Evolutionary conservation across 2,329 filamentous ascomycete species (phyloP), one percentile per base, ranked within the genome.

Genomic region (Elsinoe ampelina): DNA sequence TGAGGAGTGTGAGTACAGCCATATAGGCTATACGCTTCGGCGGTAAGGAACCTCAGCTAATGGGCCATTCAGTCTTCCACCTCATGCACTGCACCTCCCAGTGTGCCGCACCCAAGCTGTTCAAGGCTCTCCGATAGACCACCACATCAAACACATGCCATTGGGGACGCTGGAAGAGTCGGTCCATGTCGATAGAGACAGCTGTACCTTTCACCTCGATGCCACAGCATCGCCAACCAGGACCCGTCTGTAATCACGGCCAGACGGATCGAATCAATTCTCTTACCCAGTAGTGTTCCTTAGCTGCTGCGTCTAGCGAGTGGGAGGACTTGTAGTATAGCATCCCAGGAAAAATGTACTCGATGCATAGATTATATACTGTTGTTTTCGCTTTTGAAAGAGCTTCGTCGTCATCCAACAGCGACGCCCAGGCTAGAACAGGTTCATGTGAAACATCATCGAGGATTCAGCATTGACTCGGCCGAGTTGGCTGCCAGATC

Each of bases 61-160:
- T 12, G 13, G 17, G 8, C 6, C 12, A n/a, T 32, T 6, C 66
- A 96, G 92, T 96, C 81, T 98, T 98, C 87, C 92, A 98, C 77
- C 88, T 98, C 67, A 85, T 88, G 67, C 93, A 97, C 81, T 98
- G 93, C 79, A 89, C 92, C 62, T 88, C 83, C 68, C 79, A 86
- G 72, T 98, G 93, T 73, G 92, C 93, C 62, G 93, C 93, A 57
- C 91, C 92, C 69, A 96, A 95, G 85, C 86, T 98, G 68, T 98
- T 89, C 83, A 82, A 85, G 63, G 78, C 84, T 75, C 87, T 97
- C 73, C 95, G 92, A 82, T 97, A 95, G 62, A 68, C 57, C 20
- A 55, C 15, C 32, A 35, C 19, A 17, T 3, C 19, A 10, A 17
- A 34, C 8, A 17, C 48, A 41, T 17, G 38, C 38, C 11, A n/a